phyloP scores from a whole-genome alignment of 2,329 filamentous ascomycete species.

The Paraphoma sp. region DNA sequence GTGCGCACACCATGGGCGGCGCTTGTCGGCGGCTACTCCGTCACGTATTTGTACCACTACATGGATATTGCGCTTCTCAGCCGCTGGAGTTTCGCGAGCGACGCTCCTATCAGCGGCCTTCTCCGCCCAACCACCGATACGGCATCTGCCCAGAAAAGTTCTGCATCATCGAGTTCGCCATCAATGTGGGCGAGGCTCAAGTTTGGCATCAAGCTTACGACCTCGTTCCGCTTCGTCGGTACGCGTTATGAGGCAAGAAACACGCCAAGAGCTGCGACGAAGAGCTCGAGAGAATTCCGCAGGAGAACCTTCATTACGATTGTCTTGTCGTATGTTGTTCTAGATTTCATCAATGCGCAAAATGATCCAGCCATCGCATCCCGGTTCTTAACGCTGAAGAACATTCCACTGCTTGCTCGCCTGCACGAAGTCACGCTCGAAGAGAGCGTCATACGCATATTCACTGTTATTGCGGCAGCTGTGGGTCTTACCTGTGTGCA shows the following conservation, averaged over 20 bases:
- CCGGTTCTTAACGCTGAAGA: conserved; percentile 5
- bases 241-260: neutral
- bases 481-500: conserved; percentile 14
- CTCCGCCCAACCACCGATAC: neutral
- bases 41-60: conserved; percentile 14
- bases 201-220: too few relatives aligned
- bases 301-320: conserved; percentile 1
- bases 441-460: conserved; percentile 10
- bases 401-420: conserved; percentile 10
- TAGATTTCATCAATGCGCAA: conserved; percentile 11
- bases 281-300: neutral
- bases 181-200: too few relatives aligned
- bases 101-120: neutral
- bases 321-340: conserved; percentile 2
- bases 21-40: conserved; percentile 10
- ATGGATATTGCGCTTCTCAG: conserved; percentile 14
- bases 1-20: conserved; percentile 13
- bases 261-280: neutral
- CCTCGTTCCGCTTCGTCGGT: too few relatives aligned
- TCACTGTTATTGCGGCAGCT: conserved; percentile 9
- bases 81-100: conserved; percentile 9
- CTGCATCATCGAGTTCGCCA: too few relatives aligned
- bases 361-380: conserved; percentile 5
- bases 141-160: too few relatives aligned
- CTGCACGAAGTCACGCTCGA: conserved; percentile 8